Evolutionary conservation across 1,284 basidiomycete genomes (phyloP).

Genomic region (Ustilago hordei): DNA sequence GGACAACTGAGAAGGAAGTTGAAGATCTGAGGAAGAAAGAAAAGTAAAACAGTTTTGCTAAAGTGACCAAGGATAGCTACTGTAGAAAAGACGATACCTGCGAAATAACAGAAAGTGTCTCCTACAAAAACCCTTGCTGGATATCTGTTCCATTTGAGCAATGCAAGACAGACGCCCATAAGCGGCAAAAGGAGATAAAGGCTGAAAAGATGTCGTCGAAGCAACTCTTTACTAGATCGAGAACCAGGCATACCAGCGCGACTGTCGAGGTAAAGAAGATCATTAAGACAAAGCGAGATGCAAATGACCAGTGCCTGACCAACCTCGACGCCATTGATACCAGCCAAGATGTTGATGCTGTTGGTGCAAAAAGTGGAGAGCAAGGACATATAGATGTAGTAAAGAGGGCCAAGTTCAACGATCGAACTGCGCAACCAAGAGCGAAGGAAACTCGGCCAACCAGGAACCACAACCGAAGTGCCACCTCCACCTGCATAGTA

Average conservation of each 20-base stretch:
- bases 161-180: conserved; percentile 86
- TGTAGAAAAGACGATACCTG: conserved; percentile 72
- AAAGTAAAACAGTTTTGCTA: conserved; percentile 93
- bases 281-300: conserved; percentile 88
- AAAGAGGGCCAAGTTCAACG: conserved; percentile 93
- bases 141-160: conserved; percentile 75
- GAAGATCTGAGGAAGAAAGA: conserved; percentile 98
- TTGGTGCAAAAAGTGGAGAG: conserved; percentile 97
- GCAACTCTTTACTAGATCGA: conserved; percentile 74
- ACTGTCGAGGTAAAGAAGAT: conserved; percentile 78
- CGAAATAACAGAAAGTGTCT: conserved; percentile 96
- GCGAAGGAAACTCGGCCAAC: conserved; percentile 64
- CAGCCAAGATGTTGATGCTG: conserved; percentile 98
- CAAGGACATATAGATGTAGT: conserved; percentile 95
- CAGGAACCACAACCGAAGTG: conserved; percentile 92
- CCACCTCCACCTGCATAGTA: conserved; percentile 94
- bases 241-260: conserved; percentile 52
- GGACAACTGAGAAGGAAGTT: conserved; percentile 96
- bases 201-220: conserved; percentile 91
- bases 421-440: conserved; percentile 75
- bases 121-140: conserved; percentile 94
- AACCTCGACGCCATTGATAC: conserved; percentile 92
- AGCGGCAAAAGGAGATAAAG: conserved; percentile 96
- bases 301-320: conserved; percentile 93
- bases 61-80: conserved; percentile 79